Conservation (phyloP, 2,329 filamentous ascomycete species). For the Coniochaeta sp. region DNA sequence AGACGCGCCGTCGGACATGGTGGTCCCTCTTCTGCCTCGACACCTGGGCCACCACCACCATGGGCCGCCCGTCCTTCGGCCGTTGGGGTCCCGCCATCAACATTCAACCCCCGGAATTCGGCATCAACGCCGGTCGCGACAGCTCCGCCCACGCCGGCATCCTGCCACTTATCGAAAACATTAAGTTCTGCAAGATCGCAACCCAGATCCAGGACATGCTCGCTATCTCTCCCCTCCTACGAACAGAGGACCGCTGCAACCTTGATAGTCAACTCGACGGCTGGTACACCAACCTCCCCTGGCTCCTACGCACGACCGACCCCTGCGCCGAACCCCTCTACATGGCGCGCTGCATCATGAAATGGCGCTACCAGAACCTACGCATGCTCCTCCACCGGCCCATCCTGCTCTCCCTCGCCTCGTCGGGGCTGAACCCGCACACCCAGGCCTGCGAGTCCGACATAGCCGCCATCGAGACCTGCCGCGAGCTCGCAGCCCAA, state of each 20-base stretch:
- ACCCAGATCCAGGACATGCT: neutral
- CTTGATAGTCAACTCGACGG: neutral
- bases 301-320: neutral
- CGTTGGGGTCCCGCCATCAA: neutral
- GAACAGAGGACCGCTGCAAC: neutral
- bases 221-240: neutral
- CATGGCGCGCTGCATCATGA: neutral
- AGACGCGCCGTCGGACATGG: slow-evolving; percentile 32
- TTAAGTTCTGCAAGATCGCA: neutral
- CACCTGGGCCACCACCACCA: slow-evolving; percentile 33
- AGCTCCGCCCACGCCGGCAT: neutral
- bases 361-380: neutral
- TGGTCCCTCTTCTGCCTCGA: slow-evolving; percentile 36
- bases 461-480: neutral
- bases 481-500: no score
- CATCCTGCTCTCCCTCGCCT: neutral
- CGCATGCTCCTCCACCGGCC: neutral
- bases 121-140: neutral
- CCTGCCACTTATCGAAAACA: neutral
- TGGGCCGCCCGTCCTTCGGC: slow-evolving; percentile 23
- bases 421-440: neutral
- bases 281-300: neutral
- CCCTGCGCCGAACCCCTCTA: neutral
- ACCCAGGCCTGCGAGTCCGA: neutral
- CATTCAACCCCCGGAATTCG: no score